These are phyloP conservation scores for Arthroderma sp. DNA, from an alignment of 2,329 filamentous ascomycete species.

Conservation along the genomic window DNA sequence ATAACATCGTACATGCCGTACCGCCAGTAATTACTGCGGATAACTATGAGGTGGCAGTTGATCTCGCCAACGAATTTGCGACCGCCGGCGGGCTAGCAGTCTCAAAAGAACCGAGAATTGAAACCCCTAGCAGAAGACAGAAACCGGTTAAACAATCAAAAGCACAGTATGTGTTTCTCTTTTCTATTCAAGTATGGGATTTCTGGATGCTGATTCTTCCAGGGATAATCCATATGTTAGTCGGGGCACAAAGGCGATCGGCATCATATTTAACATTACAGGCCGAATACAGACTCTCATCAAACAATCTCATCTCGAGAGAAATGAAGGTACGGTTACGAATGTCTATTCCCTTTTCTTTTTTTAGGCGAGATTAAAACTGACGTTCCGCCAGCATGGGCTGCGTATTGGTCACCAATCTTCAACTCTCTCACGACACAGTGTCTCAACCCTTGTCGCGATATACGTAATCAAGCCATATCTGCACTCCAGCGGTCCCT, in stretches of 20 bases:
- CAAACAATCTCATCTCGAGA: conserved; percentile 83
- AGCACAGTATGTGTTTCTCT: conserved; percentile 37
- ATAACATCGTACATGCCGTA: conserved; percentile 57
- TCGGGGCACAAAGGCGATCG: conserved; percentile 68
- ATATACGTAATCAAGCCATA: conserved; percentile 81
- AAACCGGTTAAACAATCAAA: conserved; percentile 42
- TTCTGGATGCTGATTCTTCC: background rate
- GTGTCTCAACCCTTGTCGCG: conserved; percentile 86
- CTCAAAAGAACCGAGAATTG: conserved; percentile 54
- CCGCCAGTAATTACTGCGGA: conserved; percentile 80
- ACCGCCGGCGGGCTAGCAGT: conserved; percentile 64
- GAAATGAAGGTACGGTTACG: conserved; percentile 52
- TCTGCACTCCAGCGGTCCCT: conserved; percentile 73
- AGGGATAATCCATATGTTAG: conserved; percentile 60
- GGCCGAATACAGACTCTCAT: conserved; percentile 73
- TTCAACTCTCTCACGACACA: conserved; percentile 79
- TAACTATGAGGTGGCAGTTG: conserved; percentile 83
- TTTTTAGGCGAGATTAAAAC: conserved; percentile 8
- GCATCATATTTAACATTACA: conserved; percentile 70
- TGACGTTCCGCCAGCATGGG: conserved; percentile 57
- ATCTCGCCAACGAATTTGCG: conserved; percentile 78
- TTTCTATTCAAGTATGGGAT: background rate
- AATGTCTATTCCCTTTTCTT: background rate
- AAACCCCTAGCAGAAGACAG: conserved; percentile 38
- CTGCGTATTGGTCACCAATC: conserved; percentile 92